Conservation (phyloP, 179 eudicot genomes). For the Beta corolliflora region DNA sequence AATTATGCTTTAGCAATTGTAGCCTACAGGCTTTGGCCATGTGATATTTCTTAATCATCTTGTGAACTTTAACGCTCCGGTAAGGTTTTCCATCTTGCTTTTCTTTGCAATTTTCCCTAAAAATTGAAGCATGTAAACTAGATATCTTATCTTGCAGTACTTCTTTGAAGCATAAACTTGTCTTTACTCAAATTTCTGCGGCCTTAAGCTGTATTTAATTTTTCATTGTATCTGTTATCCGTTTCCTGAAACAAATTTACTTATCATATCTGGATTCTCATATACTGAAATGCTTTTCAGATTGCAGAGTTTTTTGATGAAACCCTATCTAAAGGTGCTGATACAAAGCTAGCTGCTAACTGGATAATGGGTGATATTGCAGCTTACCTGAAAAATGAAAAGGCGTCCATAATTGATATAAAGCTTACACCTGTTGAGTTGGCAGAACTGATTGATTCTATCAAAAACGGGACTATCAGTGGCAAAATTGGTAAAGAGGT, state of each 20-base stretch:
- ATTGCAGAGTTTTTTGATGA: slow-evolving; percentile 89
- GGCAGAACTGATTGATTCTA: slow-evolving; percentile 80
- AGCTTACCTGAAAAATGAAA: slow-evolving; percentile 83
- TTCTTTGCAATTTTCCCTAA: background rate
- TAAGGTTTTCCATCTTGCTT: background rate
- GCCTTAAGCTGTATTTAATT: background rate
- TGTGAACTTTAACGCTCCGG: background rate
- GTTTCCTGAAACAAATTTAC: background rate
- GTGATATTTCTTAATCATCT: background rate
- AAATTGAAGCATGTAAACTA: background rate
- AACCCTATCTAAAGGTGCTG: slow-evolving; percentile 71
- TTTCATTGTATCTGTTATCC: background rate
- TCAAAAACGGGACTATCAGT: slow-evolving; percentile 78
- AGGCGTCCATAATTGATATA: slow-evolving; percentile 64
- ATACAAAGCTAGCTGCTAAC: slow-evolving; percentile 86
- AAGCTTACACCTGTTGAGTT: slow-evolving; percentile 78
- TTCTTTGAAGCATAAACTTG: background rate
- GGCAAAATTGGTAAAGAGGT: slow-evolving; percentile 99
- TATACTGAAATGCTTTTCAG: slow-evolving; percentile 41
- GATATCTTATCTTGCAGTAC: background rate
- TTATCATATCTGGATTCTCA: background rate
- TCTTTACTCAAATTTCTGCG: background rate
- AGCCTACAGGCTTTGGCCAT: background rate
- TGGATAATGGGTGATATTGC: slow-evolving; percentile 99
- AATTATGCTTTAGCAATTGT: background rate